Conservation (phyloP, 495 filamentous ascomycete genomes). For the Chaetomium fimeti region DNA sequence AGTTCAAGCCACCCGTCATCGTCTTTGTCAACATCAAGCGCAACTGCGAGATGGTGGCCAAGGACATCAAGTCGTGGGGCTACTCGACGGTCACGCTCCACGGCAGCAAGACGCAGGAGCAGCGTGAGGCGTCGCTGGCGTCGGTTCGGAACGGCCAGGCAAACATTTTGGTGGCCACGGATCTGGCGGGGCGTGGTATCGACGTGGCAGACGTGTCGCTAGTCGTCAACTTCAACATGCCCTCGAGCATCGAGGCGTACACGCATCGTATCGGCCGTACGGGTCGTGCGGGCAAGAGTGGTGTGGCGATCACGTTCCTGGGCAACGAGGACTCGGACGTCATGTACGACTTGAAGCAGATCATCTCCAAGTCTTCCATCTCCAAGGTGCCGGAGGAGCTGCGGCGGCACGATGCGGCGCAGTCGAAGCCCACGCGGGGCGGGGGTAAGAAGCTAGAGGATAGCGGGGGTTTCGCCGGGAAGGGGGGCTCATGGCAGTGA, state of each 20-base stretch:
- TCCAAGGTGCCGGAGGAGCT: constrained; percentile 91
- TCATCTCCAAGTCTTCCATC: constrained; percentile 88
- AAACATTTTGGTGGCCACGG: constrained; percentile 93
- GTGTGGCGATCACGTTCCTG: constrained; percentile 95
- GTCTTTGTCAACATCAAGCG: constrained; percentile 99
- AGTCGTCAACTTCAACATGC: constrained; percentile 99
- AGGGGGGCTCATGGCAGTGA: constrained; percentile 35
- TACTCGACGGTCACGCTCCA: constrained; percentile 89
- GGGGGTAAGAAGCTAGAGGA: constrained; percentile 38
- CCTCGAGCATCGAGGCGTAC: constrained; percentile 87
- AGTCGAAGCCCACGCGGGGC: constrained; percentile 59
- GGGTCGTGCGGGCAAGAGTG: constrained; percentile 95
- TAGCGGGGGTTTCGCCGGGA: constrained; percentile 32
- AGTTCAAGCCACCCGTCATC: constrained; percentile 92
- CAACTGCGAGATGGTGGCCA: constrained; percentile 93
- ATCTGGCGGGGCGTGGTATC: constrained; percentile 96
- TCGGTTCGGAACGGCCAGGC: constrained; percentile 75
- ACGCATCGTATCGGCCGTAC: constrained; percentile 98
- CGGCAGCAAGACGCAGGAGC: constrained; percentile 94
- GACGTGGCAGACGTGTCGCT: constrained; percentile 92
- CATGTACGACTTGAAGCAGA: constrained; percentile 95
- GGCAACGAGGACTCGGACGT: constrained; percentile 90
- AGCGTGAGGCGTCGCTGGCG: constrained; percentile 91
- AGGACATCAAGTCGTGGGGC: constrained; percentile 94
- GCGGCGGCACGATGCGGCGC: constrained; percentile 89